Conservation (phyloP, 2,329 filamentous ascomycete genomes). For the Aspergillus sp. region DNA sequence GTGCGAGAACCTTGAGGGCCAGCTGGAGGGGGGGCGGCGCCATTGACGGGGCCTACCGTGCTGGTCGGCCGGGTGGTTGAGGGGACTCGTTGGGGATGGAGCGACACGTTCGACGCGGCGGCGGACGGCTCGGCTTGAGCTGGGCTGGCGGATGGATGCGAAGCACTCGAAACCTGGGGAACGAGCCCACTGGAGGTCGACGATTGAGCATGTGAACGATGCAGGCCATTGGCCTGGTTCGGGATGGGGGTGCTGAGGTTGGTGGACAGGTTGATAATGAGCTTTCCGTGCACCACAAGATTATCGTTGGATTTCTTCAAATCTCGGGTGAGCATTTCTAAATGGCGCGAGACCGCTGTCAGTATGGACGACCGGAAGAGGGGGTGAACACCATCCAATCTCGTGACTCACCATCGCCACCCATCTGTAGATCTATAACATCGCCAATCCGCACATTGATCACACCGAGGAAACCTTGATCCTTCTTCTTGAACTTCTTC, state of each 20-base stretch:
- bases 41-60: slow-evolving; percentile 44
- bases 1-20: slow-evolving; percentile 48
- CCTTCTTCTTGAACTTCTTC: slow-evolving; percentile 99
- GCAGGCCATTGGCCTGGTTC: slow-evolving; percentile 46
- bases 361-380: slow-evolving; percentile 14
- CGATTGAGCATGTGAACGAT: slow-evolving; percentile 37
- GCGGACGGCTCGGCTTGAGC: slow-evolving; percentile 31
- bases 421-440: slow-evolving; percentile 85
- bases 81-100: slow-evolving; percentile 37
- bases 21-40: slow-evolving; percentile 37
- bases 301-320: slow-evolving; percentile 98
- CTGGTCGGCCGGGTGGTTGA: slow-evolving; percentile 40
- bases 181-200: slow-evolving; percentile 43
- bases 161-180: slow-evolving; percentile 32
- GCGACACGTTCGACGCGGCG: slow-evolving; percentile 35
- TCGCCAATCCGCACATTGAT: slow-evolving; percentile 96
- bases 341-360: slow-evolving; percentile 21
- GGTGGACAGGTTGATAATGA: slow-evolving; percentile 94
- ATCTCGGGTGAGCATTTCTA: slow-evolving; percentile 95
- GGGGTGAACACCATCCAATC: not conserved
- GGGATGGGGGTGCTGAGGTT: slow-evolving; percentile 74
- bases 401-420: slow-evolving; percentile 75
- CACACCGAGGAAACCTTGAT: slow-evolving; percentile 95
- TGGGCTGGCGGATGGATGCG: slow-evolving; percentile 31
- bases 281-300: slow-evolving; percentile 93